Evolutionary conservation across 495 filamentous ascomycete species (phyloP), one percentile per base, ranked within the genome.

Genomic region (Beverwykella pulmonaria): DNA sequence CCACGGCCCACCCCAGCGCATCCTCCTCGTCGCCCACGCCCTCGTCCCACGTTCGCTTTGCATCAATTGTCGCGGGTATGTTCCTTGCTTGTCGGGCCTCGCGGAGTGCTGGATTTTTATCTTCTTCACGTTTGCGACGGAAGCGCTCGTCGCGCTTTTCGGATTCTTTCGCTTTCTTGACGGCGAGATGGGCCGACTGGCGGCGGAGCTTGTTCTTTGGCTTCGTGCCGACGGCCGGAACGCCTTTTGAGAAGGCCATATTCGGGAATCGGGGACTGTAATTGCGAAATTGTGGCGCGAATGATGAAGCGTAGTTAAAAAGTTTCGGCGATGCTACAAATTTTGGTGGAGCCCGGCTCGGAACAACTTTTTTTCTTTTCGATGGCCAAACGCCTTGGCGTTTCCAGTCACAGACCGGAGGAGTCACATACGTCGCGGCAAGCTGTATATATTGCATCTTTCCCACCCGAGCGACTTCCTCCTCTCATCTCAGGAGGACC

Each of bases 41-140:
- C 41, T 95, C 90, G 71, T 98, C 94, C 93, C 93, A 98, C 55
- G 91, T 86, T 73, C 94, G 80, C 82, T 97, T 97, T 50, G 87
- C 84, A 66, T 98, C 94, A 23, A 97, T 84, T 1, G 92, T 97
- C 41, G 86, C 74, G 1, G 94, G 92, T 41, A 92, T 81, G 79
- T 97, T 98, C 68, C 82, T 84, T 66, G 82, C 86, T 53, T 91
- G 80, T 68, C 94, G 83, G 57, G 88, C 83, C 57, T 84, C 84
- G 55, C 85, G 83, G 53, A 96, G 75, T 47, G 83, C 81, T n/a
- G 94, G 93, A 69, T 97, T 84, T 75, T 87, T 89, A 68, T 87
- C 84, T 77, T 98, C 94, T 74, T 94, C 89, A 74, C 85, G 88
- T 76, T 91, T 92, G 41, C 90, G 80, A 49, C 82, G 82, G 74